Base-by-base conservation (phyloP, 2,329 filamentous ascomycete genomes). In the Penicillium sp. region DNA sequence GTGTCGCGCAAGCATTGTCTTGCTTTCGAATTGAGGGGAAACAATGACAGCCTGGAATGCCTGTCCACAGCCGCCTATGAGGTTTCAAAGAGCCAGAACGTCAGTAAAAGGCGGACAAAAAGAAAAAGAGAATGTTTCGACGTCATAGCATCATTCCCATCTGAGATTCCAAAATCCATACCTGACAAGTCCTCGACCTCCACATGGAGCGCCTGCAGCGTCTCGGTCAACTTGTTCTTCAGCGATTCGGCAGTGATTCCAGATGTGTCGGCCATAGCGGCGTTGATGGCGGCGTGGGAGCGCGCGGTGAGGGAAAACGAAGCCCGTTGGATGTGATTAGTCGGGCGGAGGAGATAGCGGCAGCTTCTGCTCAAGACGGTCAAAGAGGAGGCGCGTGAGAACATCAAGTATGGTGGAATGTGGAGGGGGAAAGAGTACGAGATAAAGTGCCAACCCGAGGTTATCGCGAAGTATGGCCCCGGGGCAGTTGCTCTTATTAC, bases 171-270 rank as follows among this genome's bases (percentile, higher is more conserved):
- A 38, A 32, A 32, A 11, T 32, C 70, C 79, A 55, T 83, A 96
- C 92, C 93, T 61, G 91, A 96, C 80, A 96, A 85, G 76, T 97
- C 93, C 61, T 90, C 88, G 64, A 97, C 91, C 67, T 94, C 87
- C 60, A 96, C 91, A 76, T 95, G 84, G 27, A 81, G 80, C 19
- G 91, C 91, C 53, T 84, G 81, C 51, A 97, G 79, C 61, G 86
- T 84, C 64, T 87, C 78, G 35, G 79, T 81, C 63, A 97, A 81
- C 56, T 87, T 89, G 40, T 78, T 77, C 68, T 82, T 85, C 51
- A 97, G 80, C 45, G 80, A 82, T 35, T 85, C 84, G 56, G 91
- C 86, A 40, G 91, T 93, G 67, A 96, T 86, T 59, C 81, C 81
- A 32, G 79, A 78, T 45, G 82, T 77, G 55, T 76, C 76, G 32